Evolutionary conservation across 1,139 yeast genomes (phyloP).

Genomic region (Saccharomycopsis hybrid): DNA sequence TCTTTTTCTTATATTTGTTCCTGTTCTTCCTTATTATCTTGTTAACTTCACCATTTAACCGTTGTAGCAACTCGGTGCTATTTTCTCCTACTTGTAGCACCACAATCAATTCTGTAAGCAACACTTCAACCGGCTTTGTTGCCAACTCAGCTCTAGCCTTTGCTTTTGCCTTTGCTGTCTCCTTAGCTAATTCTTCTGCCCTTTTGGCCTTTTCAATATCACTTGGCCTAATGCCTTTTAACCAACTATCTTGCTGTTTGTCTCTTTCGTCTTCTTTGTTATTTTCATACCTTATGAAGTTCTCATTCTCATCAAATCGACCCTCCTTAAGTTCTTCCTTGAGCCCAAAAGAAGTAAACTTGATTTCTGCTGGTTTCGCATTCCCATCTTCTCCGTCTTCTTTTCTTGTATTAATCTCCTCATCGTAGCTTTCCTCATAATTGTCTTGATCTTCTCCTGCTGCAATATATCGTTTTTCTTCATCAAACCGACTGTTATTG

Average conservation of each 20-base stretch:
- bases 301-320: constrained; percentile 55
- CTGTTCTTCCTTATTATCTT: constrained; percentile 3
- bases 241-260: constrained; percentile 45
- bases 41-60: constrained; percentile 31
- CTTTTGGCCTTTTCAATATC: constrained; percentile 44
- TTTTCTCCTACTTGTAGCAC: constrained; percentile 56
- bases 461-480: not conserved
- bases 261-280: constrained; percentile 27
- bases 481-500: constrained; percentile 4
- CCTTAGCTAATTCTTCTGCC: constrained; percentile 32
- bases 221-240: constrained; percentile 35
- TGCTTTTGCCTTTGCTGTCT: not conserved
- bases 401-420: constrained; percentile 16
- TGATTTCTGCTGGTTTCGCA: constrained; percentile 31
- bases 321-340: constrained; percentile 55
- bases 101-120: constrained; percentile 36
- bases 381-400: not conserved
- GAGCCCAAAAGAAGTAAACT: constrained; percentile 58
- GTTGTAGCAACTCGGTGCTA: constrained; percentile 52
- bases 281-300: constrained; percentile 40
- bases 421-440: constrained; percentile 11
- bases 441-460: too few species aligned
- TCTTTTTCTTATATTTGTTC: constrained; percentile 24
- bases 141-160: not conserved
- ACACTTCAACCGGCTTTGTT: constrained; percentile 24